Evolutionary conservation across 2,329 filamentous ascomycete genomes (phyloP).

Genomic region (Rachicladosporium sp.): DNA sequence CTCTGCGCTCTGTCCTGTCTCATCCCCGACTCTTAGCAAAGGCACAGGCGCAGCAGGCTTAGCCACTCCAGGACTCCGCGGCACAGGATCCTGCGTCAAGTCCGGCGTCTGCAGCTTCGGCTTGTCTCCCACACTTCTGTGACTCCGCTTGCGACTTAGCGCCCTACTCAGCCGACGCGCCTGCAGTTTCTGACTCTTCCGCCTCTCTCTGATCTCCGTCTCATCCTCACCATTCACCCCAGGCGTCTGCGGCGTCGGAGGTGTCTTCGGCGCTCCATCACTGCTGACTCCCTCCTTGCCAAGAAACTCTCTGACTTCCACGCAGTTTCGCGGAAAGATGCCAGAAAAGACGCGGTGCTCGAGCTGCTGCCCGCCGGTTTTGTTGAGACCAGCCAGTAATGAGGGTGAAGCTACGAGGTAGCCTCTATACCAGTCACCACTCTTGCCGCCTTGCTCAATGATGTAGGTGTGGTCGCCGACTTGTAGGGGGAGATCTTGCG

Average conservation of each 20-base stretch:
- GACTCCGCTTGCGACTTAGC: slow-evolving; percentile 17
- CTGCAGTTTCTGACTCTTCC: slow-evolving; percentile 19
- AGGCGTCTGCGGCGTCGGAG: not conserved
- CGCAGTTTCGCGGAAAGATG: slow-evolving; percentile 88
- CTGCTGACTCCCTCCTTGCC: slow-evolving; percentile 50
- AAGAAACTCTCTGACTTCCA: slow-evolving; percentile 86
- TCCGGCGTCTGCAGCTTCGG: slow-evolving; percentile 11
- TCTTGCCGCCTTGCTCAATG: slow-evolving; percentile 78
- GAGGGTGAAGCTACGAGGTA: slow-evolving; percentile 93
- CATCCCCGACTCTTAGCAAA: slow-evolving; percentile 94
- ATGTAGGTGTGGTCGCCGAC: slow-evolving; percentile 98
- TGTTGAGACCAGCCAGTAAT: slow-evolving; percentile 80
- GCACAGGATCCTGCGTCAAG: slow-evolving; percentile 17
- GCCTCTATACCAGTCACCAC: slow-evolving; percentile 86
- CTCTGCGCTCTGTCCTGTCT: slow-evolving; percentile 76
- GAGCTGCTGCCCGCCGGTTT: slow-evolving; percentile 79
- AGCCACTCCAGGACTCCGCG: slow-evolving; percentile 53
- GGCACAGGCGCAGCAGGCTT: slow-evolving; percentile 87
- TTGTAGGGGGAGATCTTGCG: slow-evolving; percentile 88
- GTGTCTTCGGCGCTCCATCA: slow-evolving; percentile 4
- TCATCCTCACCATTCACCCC: slow-evolving; percentile 8
- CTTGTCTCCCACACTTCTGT: slow-evolving; percentile 3
- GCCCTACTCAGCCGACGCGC: slow-evolving; percentile 19
- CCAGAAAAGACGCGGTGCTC: slow-evolving; percentile 97
- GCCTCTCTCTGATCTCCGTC: slow-evolving; percentile 8